These are phyloP conservation scores for Umbelopsis vinacea DNA, from an alignment of 192 early-diverging fungal genomes.

Conservation along the genomic window DNA sequence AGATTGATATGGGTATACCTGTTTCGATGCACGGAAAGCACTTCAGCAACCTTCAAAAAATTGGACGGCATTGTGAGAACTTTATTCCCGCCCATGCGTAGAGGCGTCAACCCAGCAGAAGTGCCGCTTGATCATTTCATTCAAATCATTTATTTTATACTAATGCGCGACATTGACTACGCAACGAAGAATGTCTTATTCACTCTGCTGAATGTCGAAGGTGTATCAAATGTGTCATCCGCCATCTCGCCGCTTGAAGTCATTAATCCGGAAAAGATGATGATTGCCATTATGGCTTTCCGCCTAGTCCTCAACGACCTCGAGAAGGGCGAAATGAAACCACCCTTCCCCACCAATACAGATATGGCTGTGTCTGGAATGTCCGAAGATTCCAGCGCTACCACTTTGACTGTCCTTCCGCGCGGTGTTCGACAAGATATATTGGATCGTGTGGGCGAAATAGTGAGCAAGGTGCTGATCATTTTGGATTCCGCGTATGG, in stretches of 20 bases:
- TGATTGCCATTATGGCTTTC: conserved; percentile 76
- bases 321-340: conserved; percentile 54
- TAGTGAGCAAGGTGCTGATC: conserved; percentile 60
- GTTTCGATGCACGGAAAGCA: conserved; percentile 84
- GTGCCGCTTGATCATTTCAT: conserved; percentile 69
- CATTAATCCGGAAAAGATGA: conserved; percentile 70
- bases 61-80: conserved; percentile 63
- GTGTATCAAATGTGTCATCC: conserved; percentile 35
- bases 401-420: conserved; percentile 33
- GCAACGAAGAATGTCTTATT: conserved; percentile 71
- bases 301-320: conserved; percentile 74
- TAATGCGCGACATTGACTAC: conserved; percentile 66
- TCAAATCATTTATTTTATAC: conserved; percentile 71
- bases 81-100: conserved; percentile 66
- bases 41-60: conserved; percentile 49
- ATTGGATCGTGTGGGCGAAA: conserved; percentile 70
- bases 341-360: conserved; percentile 51
- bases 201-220: conserved; percentile 68
- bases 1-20: conserved; percentile 94
- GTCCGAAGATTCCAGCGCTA: conserved; percentile 39
- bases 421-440: conserved; percentile 68
- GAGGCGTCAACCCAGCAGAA: conserved; percentile 64
- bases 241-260: conserved; percentile 52
- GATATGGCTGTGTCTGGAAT: conserved; percentile 45
- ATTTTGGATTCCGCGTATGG: conserved; percentile 64